These are phyloP conservation scores for Trebouxia sp. DNA, from an alignment of 139 green algal genomes.

Conservation along the genomic window DNA sequence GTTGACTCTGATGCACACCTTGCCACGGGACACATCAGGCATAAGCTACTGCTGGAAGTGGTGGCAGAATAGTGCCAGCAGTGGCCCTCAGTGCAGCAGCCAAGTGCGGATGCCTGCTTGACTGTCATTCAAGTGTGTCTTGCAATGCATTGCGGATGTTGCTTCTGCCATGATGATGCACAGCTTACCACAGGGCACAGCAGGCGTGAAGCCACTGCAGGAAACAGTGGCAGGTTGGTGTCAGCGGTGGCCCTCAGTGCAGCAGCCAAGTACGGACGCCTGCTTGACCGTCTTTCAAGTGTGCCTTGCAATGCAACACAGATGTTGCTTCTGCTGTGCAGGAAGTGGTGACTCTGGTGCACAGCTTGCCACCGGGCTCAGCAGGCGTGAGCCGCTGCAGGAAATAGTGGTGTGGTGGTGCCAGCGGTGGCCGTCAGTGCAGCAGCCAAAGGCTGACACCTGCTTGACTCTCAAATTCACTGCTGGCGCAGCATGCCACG, in stretches of 20 bases:
- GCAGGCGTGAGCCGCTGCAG: too few species aligned
- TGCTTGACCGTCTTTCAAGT: too few species aligned
- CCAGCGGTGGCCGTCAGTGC: constrained; percentile 5
- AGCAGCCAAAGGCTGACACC: not conserved
- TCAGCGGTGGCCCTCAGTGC: not conserved
- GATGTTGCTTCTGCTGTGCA: too few species aligned
- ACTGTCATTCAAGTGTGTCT: constrained; percentile 11
- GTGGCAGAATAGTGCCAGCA: constrained; percentile 10
- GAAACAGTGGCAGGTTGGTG: constrained; percentile 12
- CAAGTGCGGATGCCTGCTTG: constrained; percentile 3
- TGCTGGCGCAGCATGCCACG: too few species aligned
- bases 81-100: constrained; percentile 26
- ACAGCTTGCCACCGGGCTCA: too few species aligned
- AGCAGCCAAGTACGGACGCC: not conserved
- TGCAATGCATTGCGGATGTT: too few species aligned
- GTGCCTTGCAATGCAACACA: too few species aligned
- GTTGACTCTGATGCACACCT: not conserved
- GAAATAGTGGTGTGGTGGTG: constrained; percentile 3
- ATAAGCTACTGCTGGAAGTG: constrained; percentile 8
- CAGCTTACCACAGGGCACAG: too few species aligned
- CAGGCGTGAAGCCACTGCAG: constrained; percentile 26
- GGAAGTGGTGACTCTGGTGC: too few species aligned
- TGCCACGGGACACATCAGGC: not conserved
- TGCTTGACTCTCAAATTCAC: not conserved
- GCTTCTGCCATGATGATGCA: too few species aligned